These are phyloP conservation scores for Dothistroma pini DNA, from an alignment of 2,329 filamentous ascomycete species.

Conservation along the genomic window DNA sequence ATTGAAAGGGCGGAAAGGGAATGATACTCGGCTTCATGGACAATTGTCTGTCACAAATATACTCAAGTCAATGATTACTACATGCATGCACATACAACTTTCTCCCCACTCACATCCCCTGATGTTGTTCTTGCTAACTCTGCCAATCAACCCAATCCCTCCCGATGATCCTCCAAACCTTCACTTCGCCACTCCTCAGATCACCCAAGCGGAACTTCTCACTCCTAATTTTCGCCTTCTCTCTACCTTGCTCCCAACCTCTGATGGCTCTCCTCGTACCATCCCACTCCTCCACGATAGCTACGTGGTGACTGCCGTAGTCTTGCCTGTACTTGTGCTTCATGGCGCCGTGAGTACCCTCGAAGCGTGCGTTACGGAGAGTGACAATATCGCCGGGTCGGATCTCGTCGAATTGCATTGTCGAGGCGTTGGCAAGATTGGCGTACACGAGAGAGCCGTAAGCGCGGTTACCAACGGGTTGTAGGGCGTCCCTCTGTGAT, in stretches of 20 bases:
- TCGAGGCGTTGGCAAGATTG: constrained; percentile 91
- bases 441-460: constrained; percentile 92
- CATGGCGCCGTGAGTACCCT: constrained; percentile 82
- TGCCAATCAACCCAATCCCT: constrained; percentile 91
- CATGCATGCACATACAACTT: not conserved
- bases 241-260: constrained; percentile 90
- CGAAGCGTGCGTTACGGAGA: constrained; percentile 88
- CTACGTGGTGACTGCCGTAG: constrained; percentile 72
- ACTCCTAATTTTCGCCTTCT: constrained; percentile 80
- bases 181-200: constrained; percentile 86
- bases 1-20: no score
- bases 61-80: not conserved
- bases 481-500: constrained; percentile 64
- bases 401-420: constrained; percentile 88
- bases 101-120: not conserved
- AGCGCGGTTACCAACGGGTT: constrained; percentile 79
- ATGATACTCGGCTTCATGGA: no score
- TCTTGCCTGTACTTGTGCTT: constrained; percentile 89
- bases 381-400: constrained; percentile 88
- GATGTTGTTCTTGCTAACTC: not conserved
- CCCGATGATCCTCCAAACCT: constrained; percentile 95
- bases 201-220: constrained; percentile 95
- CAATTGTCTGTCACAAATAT: not conserved
- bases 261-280: constrained; percentile 97
- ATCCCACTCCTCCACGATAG: constrained; percentile 92